Evolutionary conservation across 768 basidiomycete genomes (phyloP), one percentile per base, ranked within the genome.

Genomic region (Russula earlei): DNA sequence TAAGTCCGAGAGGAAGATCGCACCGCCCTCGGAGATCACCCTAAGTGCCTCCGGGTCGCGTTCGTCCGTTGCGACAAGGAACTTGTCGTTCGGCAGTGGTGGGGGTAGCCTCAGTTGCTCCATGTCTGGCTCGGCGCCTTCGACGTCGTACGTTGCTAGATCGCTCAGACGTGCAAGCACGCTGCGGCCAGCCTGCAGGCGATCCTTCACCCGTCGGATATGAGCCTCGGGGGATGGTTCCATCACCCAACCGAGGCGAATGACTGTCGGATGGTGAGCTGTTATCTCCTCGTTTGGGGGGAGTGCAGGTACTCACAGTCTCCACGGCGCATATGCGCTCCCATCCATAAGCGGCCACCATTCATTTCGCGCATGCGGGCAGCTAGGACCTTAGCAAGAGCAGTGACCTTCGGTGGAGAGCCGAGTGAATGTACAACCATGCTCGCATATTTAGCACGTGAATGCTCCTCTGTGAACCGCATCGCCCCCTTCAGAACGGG

Each of bases 271-370:
- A n/a, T 45, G 44, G 27, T 19, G 9, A 14, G 27, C 17, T 4
- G 27, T 45, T 27, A n/a, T 25, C 27, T 7, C 29, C 22, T 27
- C 1, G 27, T 33, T 24, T 9, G 5, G 11, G 15, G 38, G 20
- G 19, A 22, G 17, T 33, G 49, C 62, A 50, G 27, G 11, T 5
- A 60, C 71, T 67, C 48, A 74, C 72, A 74, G 43, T 74, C 74
- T 52, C 73, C 73, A 38, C 73, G 70, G 17, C 73, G 72, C 71
- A 75, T 74, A 41, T 74, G 73, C 5, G 68, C 71, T 8, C 65
- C 69, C 71, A 74, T 70, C 74, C 73, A 74, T 62, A 69, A 64
- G 4, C 71, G 66, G 11, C 70, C 72, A 0, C 53, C 67, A 3
- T 62, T 66, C 29, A 64, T 47, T 12, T 64, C 59, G 3, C 52